These are phyloP conservation scores for Cryptococcus sp. DNA, from an alignment of 1,284 basidiomycete genomes.

Conservation along the genomic window DNA sequence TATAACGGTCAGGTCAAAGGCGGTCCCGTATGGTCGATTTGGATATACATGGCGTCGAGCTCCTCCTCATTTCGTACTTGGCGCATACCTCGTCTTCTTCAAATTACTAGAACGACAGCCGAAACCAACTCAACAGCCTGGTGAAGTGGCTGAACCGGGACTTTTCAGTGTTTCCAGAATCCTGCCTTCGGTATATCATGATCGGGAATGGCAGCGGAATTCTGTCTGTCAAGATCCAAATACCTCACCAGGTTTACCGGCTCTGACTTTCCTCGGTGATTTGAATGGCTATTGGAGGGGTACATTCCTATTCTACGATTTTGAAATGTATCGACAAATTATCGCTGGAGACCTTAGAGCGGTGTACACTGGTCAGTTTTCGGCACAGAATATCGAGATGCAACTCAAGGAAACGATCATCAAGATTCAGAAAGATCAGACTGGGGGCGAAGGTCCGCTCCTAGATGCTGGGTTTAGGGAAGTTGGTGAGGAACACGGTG, in stretches of 20 bases:
- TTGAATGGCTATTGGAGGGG: constrained; percentile 53
- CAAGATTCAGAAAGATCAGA: constrained; percentile 35
- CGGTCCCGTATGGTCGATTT: constrained; percentile 39
- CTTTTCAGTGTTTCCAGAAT: constrained; percentile 30
- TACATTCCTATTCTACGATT: constrained; percentile 54
- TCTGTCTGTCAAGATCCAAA: constrained; percentile 49
- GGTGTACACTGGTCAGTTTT: constrained; percentile 46
- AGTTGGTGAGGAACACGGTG: constrained; percentile 7
- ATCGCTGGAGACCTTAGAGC: constrained; percentile 48
- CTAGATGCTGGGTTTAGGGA: constrained; percentile 36
- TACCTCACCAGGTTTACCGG: constrained; percentile 47
- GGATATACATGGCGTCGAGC: constrained; percentile 38
- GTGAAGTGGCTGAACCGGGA: constrained; percentile 12
- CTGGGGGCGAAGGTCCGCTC: constrained; percentile 40
- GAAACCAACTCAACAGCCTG: constrained; percentile 17
- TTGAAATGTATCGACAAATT: constrained; percentile 53
- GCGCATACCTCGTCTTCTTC: constrained; percentile 33
- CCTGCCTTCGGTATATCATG: constrained; percentile 40
- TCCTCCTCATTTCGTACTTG: constrained; percentile 35
- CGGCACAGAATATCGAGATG: constrained; percentile 40
- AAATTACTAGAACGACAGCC: constrained; percentile 39
- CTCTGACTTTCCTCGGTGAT: constrained; percentile 44
- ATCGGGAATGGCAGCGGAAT: constrained; percentile 48
- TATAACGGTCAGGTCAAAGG: constrained; percentile 16
- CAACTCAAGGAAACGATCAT: constrained; percentile 44